Conservation (phyloP, 352 stramenopile species). For the Phytopythium vexans region DNA sequence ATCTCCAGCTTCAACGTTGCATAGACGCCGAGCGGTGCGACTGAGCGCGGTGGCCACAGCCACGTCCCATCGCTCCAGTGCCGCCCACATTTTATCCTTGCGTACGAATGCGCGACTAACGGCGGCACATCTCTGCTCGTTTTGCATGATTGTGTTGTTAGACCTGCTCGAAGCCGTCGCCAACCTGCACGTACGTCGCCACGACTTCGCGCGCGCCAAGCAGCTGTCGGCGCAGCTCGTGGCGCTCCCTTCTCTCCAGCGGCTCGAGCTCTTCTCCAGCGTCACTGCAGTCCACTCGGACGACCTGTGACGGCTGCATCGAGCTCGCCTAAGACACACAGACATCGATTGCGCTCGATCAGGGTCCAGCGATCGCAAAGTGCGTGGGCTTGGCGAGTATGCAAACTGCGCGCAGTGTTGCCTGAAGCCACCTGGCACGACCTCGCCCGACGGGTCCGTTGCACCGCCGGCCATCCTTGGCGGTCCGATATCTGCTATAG, state of each 20-base stretch:
- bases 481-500: too few species aligned
- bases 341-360: too few species aligned
- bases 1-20: not conserved
- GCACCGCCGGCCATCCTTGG: too few species aligned
- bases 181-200: slow-evolving; percentile 38
- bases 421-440: too few species aligned
- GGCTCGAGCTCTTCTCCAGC: slow-evolving; percentile 24
- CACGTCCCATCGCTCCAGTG: not conserved
- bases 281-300: slow-evolving; percentile 20
- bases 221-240: slow-evolving; percentile 29
- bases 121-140: not conserved
- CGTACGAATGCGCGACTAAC: not conserved
- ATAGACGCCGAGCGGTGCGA: not conserved
- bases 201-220: slow-evolving; percentile 26
- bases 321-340: too few species aligned
- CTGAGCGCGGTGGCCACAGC: too few species aligned
- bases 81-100: not conserved
- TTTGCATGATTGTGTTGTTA: slow-evolving; percentile 2
- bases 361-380: too few species aligned
- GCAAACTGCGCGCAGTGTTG: too few species aligned
- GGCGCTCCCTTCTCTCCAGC: slow-evolving; percentile 24
- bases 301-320: not conserved
- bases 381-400: too few species aligned
- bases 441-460: too few species aligned
- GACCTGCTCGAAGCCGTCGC: slow-evolving; percentile 44